Evolutionary conservation across 257 asterid genomes (phyloP).

Genomic region (Solanum paucissectum): DNA sequence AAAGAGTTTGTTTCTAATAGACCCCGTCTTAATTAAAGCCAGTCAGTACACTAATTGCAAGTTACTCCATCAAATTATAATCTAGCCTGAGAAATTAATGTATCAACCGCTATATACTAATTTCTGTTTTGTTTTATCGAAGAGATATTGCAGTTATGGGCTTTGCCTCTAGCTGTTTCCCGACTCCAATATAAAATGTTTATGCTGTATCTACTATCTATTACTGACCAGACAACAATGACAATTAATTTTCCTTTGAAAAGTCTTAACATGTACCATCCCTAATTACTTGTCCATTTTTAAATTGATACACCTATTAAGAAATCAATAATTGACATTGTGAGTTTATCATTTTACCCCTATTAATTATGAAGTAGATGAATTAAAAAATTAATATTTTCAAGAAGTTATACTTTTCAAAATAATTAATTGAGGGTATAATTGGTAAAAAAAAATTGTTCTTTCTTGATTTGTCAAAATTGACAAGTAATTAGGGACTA

Average conservation of each 20-base stretch:
- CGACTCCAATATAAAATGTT: background rate
- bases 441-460: no score
- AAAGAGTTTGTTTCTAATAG: background rate
- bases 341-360: no score
- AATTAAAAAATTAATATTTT: no score
- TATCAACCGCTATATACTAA: background rate
- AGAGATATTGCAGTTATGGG: background rate
- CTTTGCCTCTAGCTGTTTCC: background rate
- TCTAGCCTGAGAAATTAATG: background rate
- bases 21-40: no score
- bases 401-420: no score
- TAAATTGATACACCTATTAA: no score
- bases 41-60: background rate
- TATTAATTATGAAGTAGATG: no score
- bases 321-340: no score
- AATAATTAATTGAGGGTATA: no score
- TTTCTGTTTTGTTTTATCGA: background rate
- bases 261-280: background rate
- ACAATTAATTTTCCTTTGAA: background rate
- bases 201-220: background rate
- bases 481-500: no score
- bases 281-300: no score
- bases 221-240: background rate
- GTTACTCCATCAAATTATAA: background rate
- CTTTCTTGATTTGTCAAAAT: no score